Base-by-base conservation (phyloP, 371 early-diverging fungal genomes). In the Syncephalastrum sp. region DNA sequence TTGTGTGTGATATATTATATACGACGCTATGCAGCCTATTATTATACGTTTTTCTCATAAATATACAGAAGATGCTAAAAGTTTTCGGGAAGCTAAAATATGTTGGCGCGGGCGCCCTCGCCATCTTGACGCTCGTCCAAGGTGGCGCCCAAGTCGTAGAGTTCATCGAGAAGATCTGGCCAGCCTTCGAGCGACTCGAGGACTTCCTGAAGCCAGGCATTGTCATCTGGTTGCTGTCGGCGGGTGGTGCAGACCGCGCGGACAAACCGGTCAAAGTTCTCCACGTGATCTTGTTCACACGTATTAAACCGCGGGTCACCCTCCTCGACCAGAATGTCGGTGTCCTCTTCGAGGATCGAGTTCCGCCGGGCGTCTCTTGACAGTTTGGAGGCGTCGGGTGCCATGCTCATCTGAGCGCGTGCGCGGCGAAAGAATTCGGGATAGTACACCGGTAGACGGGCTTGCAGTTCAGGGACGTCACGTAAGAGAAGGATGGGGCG, bases 181-280 rank as follows among this genome's bases (percentile, higher is more conserved):
- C 72, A 77, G 3, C 69, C 74, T 23, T 69, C 66, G 14, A 74
- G 60, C 14, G 59, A 51, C 14, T 69, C 74, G 33, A 63, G 53
- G 0, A 77, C 57, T 33, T 56, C 54, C 21, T 68, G 61, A 8
- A 68, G 23, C 77, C 77, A 77, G 24, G 52, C 62, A 19, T 60
- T 52, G 57, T 77, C 77, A 54, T 77, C 72, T 0, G 77, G 74
- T n/a, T 74, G 77, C 21, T 74, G 64, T 21, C 65, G 60, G 47
- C 76, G 59, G 6, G 77, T 69, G 6, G 65, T 55, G 38, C 66
- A 65, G 13, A 74, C 58, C 4, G 64, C 55, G 6, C 51, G 48
- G 21, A 50, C 38, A 47, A 68, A 68, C 14, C 42, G 49, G n/a
- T 68, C 61, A 24, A 48, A 68, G 5, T 49, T 38, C 41, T 60